Evolutionary conservation across 495 filamentous ascomycete genomes (phyloP).

Genomic region (Aspergillus nanangensis): DNA sequence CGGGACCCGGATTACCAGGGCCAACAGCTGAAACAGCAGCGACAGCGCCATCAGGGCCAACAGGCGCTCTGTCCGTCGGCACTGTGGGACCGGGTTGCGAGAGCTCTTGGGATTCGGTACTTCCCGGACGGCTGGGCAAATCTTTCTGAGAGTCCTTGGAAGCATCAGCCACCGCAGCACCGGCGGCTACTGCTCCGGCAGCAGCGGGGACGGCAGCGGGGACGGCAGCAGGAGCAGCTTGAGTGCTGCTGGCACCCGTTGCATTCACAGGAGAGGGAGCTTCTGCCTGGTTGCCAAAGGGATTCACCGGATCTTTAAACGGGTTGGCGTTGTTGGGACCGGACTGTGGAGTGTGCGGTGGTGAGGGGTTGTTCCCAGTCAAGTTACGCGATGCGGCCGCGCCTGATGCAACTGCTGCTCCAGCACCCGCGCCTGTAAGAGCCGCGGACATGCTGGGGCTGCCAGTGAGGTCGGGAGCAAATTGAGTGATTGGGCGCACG

Average conservation of each 20-base stretch:
- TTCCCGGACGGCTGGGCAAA: conserved; percentile 15
- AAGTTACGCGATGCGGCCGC: conserved; percentile 31
- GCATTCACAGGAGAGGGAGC: conserved; percentile 23
- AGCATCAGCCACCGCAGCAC: conserved; percentile 34
- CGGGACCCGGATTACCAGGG: conserved; percentile 39
- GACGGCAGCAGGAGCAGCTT: conserved; percentile 1
- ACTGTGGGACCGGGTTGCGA: conserved; percentile 9
- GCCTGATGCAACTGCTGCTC: conserved; percentile 24
- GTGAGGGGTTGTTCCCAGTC: conserved; percentile 27
- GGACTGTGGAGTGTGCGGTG: conserved; percentile 35
- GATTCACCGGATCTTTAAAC: conserved; percentile 47
- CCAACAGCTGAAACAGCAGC: conserved; percentile 24
- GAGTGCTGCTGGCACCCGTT: conserved; percentile 3
- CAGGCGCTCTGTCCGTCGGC: conserved; percentile 12
- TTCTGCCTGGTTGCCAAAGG: conserved; percentile 48
- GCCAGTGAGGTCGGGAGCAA: conserved; percentile 62
- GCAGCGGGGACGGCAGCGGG: conserved; percentile 6
- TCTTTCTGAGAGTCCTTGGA: conserved; percentile 35
- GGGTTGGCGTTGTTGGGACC: conserved; percentile 39
- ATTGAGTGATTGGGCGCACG: conserved; percentile 82
- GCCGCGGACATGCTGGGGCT: conserved; percentile 29
- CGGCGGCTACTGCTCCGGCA: conserved; percentile 24
- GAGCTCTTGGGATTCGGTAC: conserved; percentile 15
- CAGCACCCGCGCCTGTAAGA: conserved; percentile 35
- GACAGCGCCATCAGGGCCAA: conserved; percentile 17